Conservation (phyloP, 345 rosid genomes). For the Lumnitzera racemosa region DNA sequence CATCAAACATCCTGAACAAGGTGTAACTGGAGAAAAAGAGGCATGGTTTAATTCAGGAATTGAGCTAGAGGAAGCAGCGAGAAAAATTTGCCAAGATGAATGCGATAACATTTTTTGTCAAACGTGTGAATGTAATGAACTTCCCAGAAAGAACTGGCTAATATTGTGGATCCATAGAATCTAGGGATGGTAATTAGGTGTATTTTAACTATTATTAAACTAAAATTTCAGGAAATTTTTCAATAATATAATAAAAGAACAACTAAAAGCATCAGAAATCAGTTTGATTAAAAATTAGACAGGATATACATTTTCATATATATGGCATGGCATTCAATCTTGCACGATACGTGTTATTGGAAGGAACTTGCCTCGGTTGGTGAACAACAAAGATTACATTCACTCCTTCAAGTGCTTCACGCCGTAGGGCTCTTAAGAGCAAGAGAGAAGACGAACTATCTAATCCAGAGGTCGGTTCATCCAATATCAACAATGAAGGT, state of each 20-base stretch:
- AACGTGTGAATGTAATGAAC: too few relatives aligned
- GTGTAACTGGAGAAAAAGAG: slow-evolving; percentile 54
- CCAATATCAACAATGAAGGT: slow-evolving; percentile 95
- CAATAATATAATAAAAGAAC: too few relatives aligned
- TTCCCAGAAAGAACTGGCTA: too few relatives aligned
- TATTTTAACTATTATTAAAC: too few relatives aligned
- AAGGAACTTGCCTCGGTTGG: slow-evolving; percentile 70
- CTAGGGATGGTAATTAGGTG: too few relatives aligned
- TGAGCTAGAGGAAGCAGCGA: neutral
- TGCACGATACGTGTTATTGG: neutral
- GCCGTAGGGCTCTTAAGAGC: slow-evolving; percentile 89
- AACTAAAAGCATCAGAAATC: too few relatives aligned
- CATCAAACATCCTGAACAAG: slow-evolving; percentile 91
- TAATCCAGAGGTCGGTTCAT: slow-evolving; percentile 97
- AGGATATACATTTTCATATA: neutral
- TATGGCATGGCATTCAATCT: neutral
- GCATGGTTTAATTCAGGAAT: neutral
- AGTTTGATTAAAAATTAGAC: too few relatives aligned
- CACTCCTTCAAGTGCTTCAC: slow-evolving; percentile 99
- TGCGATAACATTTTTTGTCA: too few relatives aligned
- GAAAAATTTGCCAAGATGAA: neutral
- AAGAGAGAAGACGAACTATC: slow-evolving; percentile 96
- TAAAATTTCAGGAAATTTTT: too few relatives aligned
- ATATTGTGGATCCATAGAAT: too few relatives aligned
- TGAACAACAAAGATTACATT: slow-evolving; percentile 94